Conservation (phyloP, 2,329 filamentous ascomycete species). For the Cytospora chrysosperma region DNA sequence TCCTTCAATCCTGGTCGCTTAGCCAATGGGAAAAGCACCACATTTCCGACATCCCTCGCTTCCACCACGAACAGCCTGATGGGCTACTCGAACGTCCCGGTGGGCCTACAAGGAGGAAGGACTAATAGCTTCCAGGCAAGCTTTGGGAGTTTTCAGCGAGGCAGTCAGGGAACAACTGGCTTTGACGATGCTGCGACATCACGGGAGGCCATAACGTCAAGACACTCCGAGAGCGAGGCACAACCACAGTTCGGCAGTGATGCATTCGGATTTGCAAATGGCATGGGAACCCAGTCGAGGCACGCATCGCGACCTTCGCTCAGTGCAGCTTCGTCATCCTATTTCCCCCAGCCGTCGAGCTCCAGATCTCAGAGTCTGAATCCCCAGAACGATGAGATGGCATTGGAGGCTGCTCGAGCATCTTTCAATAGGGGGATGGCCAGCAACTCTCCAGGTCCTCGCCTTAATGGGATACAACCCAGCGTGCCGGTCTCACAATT, state of each 20-base stretch:
- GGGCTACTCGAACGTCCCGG: slow-evolving; percentile 6
- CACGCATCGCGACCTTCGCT: slow-evolving; percentile 21
- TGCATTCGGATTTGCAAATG: slow-evolving; percentile 1
- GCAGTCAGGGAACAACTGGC: background rate
- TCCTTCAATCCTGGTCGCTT: slow-evolving; percentile 19
- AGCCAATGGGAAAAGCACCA: slow-evolving; percentile 4
- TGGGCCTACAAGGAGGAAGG: background rate
- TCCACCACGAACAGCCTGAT: background rate
- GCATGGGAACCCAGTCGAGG: slow-evolving; percentile 13
- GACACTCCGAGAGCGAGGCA: slow-evolving; percentile 20
- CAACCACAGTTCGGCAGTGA: slow-evolving; percentile 9
- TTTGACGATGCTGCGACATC: slow-evolving; percentile 15
- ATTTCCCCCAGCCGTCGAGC: slow-evolving; percentile 6
- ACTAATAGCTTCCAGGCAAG: slow-evolving; percentile 14
- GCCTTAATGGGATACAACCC: slow-evolving; percentile 4
- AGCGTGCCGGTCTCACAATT: slow-evolving; percentile 3
- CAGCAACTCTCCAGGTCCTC: slow-evolving; percentile 19
- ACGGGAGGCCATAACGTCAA: slow-evolving; percentile 13
- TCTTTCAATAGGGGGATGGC: background rate
- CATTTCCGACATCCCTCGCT: slow-evolving; percentile 10
- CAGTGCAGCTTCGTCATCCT: slow-evolving; percentile 12
- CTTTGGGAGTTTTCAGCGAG: slow-evolving; percentile 15
- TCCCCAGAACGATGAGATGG: slow-evolving; percentile 7
- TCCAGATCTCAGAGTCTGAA: slow-evolving; percentile 22
- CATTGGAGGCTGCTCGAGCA: slow-evolving; percentile 10